A percentile compares a stretch with the other conserved stretches of the same genome.
phyloP scores from a whole-genome alignment of 257 asterid species.

The Solanum chilense region DNA sequence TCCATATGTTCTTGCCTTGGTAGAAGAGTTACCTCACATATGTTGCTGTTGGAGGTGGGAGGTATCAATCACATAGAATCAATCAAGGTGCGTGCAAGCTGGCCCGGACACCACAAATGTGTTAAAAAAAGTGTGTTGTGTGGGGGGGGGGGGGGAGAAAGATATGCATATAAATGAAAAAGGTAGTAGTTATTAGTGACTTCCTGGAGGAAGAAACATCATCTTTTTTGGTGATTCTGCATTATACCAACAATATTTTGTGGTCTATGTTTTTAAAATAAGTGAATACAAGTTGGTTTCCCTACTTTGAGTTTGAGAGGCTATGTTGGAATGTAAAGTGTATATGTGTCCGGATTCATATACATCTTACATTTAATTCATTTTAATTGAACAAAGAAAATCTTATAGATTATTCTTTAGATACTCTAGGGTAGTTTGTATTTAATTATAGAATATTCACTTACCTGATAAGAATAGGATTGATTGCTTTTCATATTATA shows the following conservation, averaged over 20 bases:
- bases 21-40: background rate
- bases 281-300: background rate
- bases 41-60: background rate
- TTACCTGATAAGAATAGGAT: background rate
- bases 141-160: background rate
- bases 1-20: background rate
- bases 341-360: background rate
- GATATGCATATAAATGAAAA: background rate
- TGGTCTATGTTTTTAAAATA: background rate
- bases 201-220: background rate
- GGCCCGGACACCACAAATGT: background rate
- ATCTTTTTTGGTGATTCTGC: background rate
- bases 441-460: background rate
- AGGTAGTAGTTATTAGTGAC: background rate
- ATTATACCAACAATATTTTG: background rate
- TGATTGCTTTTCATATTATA: background rate
- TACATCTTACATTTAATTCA: background rate
- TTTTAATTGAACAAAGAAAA: background rate
- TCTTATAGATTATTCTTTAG: background rate
- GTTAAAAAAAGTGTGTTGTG: background rate
- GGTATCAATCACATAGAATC: background rate
- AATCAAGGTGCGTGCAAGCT: background rate
- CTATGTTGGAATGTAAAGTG: background rate
- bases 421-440: background rate
- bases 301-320: background rate